Base-by-base conservation (phyloP, 2,329 filamentous ascomycete genomes). In the Diplodia intermedia region DNA sequence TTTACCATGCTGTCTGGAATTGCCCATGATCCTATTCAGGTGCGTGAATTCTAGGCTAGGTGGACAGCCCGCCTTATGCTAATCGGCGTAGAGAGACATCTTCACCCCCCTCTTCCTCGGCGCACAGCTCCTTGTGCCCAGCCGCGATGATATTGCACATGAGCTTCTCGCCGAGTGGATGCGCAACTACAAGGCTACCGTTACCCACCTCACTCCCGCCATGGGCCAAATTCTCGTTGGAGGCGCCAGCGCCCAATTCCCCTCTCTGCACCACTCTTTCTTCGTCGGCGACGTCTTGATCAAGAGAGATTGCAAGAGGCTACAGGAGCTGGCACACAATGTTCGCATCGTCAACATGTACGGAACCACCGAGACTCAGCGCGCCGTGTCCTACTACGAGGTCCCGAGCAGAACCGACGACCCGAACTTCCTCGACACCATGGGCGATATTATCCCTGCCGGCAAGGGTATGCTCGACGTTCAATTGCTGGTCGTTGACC, bases 221-320 rank as follows among this genome's bases (percentile, higher is more conserved):
- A 97, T 98, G 94, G 94, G 94, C 67, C 92, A 97, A 73, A 95
- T 98, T 70, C 82, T 98, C 1, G 90, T 94, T n/a, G 94, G 93
- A 53, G 92, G 91, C 72, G 91, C 93, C 29, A 89, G 83, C 3
- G 89, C 92, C 0, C 80, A 91, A 71, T 96, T 97, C 74, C 90
- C 92, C 1, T 84, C 86, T 14, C 83, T 98, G n/a, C 85, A 90
- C 68, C 85, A 88, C 68, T 93, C 90, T 20, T 94, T 98, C 83
- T 98, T 94, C 70, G 94, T 98, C 1, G 95, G 95, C 38, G 94
- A 98, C 75, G 84, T 97, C 40, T 80, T 98, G 57, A 96, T 93
- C 70, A 97, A 89, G 76, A 86, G 89, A 75, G 94, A 98, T 74
- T 96, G 92, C 79, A 84, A 85, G 52, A 85, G 86, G 29, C 83